These are phyloP conservation scores for Trichomonas vaginalis DNA, from an alignment of 208 protist genomes.

Conservation along the genomic window DNA sequence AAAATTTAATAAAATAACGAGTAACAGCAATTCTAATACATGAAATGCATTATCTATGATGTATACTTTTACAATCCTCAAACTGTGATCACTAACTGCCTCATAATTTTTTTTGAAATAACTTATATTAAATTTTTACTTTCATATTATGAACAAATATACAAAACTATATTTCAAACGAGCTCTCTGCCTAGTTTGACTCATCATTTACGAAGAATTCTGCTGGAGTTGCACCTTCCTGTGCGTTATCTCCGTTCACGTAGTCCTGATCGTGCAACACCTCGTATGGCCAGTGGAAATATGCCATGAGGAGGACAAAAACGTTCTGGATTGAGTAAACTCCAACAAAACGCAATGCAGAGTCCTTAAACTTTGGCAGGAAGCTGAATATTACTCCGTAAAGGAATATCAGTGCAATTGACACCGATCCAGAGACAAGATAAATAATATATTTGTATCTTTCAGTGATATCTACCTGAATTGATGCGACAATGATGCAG, in stretches of 20 bases:
- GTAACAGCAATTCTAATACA: too few relatives aligned
- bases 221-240: not conserved
- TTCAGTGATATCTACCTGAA: not conserved
- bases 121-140: too few relatives aligned
- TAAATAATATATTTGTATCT: not conserved
- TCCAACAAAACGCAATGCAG: not conserved
- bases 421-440: not conserved
- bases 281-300: not conserved
- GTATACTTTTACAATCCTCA: too few relatives aligned
- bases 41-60: too few relatives aligned
- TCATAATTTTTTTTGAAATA: too few relatives aligned
- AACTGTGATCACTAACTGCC: too few relatives aligned
- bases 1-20: too few relatives aligned
- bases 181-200: too few relatives aligned
- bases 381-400: too few relatives aligned
- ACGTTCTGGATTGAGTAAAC: not conserved
- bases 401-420: not conserved
- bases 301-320: not conserved
- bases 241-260: not conserved
- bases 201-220: too few relatives aligned
- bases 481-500: not conserved
- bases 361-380: not conserved
- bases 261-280: not conserved
- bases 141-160: too few relatives aligned
- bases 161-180: too few relatives aligned